These are phyloP conservation scores for Kodamaea ohmeri DNA, from an alignment of 1,139 yeast genomes.

Conservation along the genomic window DNA sequence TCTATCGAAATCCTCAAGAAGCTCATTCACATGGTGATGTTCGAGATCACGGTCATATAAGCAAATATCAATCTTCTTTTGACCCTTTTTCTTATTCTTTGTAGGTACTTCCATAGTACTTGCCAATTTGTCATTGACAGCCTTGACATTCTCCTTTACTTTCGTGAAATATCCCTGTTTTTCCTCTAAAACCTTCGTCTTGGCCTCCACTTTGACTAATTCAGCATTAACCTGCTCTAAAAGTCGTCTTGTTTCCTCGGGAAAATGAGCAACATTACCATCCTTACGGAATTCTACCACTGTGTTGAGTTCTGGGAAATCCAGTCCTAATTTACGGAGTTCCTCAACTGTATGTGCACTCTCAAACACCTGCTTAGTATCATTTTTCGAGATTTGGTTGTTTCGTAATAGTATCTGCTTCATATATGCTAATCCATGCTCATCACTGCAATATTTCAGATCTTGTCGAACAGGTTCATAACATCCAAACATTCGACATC, in stretches of 20 bases:
- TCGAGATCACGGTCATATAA: constrained; percentile 24
- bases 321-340: constrained; percentile 27
- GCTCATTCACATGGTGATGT: background rate
- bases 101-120: constrained; percentile 12
- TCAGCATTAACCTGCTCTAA: constrained; percentile 22
- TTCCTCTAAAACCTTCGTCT: constrained; percentile 19
- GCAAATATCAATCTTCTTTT: constrained; percentile 33
- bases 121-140: constrained; percentile 35
- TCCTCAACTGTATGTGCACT: constrained; percentile 21
- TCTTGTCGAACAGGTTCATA: constrained; percentile 49
- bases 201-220: constrained; percentile 20
- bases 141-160: constrained; percentile 36
- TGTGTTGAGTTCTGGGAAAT: constrained; percentile 41
- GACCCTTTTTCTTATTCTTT: constrained; percentile 16
- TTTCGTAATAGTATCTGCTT: constrained; percentile 16
- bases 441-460: constrained; percentile 73
- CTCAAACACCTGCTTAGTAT: constrained; percentile 10
- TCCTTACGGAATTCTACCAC: constrained; percentile 25
- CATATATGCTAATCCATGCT: constrained; percentile 67
- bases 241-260: constrained; percentile 26
- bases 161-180: constrained; percentile 17
- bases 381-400: constrained; percentile 1
- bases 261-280: constrained; percentile 35
- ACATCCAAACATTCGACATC: constrained; percentile 66
- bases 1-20: constrained; percentile 11